Evolutionary conservation across 2,329 filamentous ascomycete species (phyloP).

Genomic region (Apiospora marii): DNA sequence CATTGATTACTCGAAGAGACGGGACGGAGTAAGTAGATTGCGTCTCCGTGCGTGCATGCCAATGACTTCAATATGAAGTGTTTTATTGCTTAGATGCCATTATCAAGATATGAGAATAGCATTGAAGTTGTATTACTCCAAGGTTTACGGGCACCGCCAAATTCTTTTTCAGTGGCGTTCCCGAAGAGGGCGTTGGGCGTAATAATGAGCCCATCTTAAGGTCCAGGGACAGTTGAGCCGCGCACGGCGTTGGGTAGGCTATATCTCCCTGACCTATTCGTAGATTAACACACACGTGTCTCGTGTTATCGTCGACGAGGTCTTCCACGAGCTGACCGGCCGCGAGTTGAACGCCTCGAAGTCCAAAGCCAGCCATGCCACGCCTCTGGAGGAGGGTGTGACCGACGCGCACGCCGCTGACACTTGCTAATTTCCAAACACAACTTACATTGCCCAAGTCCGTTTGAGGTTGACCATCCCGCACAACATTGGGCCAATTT

Average conservation of each 20-base stretch:
- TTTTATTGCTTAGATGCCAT: neutral
- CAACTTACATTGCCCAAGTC: neutral
- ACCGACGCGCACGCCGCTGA: slow-evolving; percentile 11
- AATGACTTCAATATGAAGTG: neutral
- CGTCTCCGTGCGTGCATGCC: neutral
- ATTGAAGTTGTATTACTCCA: neutral
- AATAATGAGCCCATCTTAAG: slow-evolving; percentile 3
- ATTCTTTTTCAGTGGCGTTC: neutral
- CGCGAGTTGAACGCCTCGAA: neutral
- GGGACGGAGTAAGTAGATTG: neutral
- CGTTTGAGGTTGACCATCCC: slow-evolving; percentile 14
- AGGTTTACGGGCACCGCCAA: neutral
- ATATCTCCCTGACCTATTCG: neutral
- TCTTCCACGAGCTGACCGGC: neutral
- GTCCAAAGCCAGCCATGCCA: neutral
- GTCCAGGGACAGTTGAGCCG: slow-evolving; percentile 7
- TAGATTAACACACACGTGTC: neutral
- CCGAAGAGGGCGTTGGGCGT: neutral
- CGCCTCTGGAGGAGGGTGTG: neutral
- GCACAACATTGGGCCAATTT: neutral
- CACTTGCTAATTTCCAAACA: slow-evolving; percentile 5
- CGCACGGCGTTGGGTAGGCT: neutral
- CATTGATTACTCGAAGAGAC: neutral
- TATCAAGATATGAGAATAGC: neutral
- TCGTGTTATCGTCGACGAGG: neutral